These are phyloP conservation scores for Xylona heveae DNA, from an alignment of 495 filamentous ascomycete genomes.

Conservation along the genomic window DNA sequence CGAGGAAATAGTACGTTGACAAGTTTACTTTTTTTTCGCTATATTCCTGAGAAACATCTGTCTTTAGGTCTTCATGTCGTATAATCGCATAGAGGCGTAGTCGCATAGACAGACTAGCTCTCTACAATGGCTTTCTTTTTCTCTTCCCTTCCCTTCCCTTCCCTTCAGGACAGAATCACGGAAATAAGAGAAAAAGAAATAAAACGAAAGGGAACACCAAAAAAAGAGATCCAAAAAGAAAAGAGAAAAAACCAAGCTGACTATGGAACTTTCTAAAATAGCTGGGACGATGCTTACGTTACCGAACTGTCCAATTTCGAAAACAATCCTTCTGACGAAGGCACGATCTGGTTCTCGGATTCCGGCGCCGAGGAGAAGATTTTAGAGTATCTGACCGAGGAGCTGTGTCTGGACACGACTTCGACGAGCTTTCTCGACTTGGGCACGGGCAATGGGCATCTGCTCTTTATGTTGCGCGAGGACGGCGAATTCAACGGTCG, in stretches of 20 bases:
- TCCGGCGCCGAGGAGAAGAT: constrained; percentile 42
- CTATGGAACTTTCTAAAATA: constrained; percentile 11
- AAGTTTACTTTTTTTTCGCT: no score
- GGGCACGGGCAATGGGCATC: constrained; percentile 81
- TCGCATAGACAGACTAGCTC: no score
- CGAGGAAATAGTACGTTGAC: constrained; percentile 32
- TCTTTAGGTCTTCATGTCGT: no score
- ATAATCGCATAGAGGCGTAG: no score
- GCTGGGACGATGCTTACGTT: constrained; percentile 49
- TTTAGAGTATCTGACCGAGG: neutral
- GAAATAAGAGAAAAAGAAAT: no score
- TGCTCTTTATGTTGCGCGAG: constrained; percentile 54
- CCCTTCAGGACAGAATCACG: no score
- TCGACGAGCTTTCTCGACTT: constrained; percentile 60
- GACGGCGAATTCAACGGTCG: constrained; percentile 26
- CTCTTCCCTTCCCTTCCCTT: no score
- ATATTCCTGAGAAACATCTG: no score
- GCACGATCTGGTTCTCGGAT: constrained; percentile 61
- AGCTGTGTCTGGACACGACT: neutral
- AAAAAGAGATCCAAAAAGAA: no score
- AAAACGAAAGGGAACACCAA: no score
- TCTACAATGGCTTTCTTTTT: no score
- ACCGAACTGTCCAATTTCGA: constrained; percentile 39
- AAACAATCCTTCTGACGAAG: constrained; percentile 35
- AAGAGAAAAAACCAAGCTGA: no score